Evolutionary conservation across 1,284 basidiomycete species (phyloP).

Genomic region (Ceratobasidium sp.): DNA sequence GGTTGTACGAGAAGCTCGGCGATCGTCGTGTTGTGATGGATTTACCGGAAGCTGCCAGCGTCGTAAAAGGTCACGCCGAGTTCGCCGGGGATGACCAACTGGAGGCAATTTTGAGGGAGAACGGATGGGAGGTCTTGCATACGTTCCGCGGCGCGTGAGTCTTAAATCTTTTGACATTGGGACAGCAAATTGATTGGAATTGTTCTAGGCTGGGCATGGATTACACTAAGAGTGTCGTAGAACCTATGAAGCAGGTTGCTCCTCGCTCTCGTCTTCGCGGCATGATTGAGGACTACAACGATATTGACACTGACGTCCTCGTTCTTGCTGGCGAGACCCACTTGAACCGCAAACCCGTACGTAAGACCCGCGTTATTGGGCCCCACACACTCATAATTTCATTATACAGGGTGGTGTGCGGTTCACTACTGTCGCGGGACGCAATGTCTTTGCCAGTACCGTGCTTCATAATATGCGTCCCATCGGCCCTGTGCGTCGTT

Average conservation of each 20-base stretch:
- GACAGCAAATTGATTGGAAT: slow-evolving; percentile 28
- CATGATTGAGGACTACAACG: slow-evolving; percentile 59
- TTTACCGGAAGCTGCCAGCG: slow-evolving; percentile 55
- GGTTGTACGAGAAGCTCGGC: slow-evolving; percentile 47
- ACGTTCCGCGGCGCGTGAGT: slow-evolving; percentile 60
- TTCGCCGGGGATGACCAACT: slow-evolving; percentile 54
- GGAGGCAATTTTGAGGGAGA: slow-evolving; percentile 56
- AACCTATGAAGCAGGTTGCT: slow-evolving; percentile 58
- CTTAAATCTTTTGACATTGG: neutral
- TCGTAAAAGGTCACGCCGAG: slow-evolving; percentile 49
- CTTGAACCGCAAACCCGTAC: slow-evolving; percentile 60
- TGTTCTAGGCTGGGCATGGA: slow-evolving; percentile 59
- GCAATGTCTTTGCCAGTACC: slow-evolving; percentile 56
- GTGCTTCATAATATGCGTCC: slow-evolving; percentile 58
- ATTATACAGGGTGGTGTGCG: slow-evolving; percentile 58
- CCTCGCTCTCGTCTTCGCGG: slow-evolving; percentile 58
- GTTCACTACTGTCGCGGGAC: slow-evolving; percentile 58
- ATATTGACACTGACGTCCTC: slow-evolving; percentile 58
- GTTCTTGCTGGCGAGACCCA: slow-evolving; percentile 62
- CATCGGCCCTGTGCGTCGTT: slow-evolving; percentile 54
- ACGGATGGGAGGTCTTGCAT: slow-evolving; percentile 59
- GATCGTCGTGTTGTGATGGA: slow-evolving; percentile 52
- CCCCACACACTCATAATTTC: slow-evolving; percentile 2
- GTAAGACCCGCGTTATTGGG: slow-evolving; percentile 44
- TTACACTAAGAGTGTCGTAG: slow-evolving; percentile 60